These are phyloP conservation scores for Aspergillus mulundensis DNA, from an alignment of 495 filamentous ascomycete genomes.

Conservation along the genomic window DNA sequence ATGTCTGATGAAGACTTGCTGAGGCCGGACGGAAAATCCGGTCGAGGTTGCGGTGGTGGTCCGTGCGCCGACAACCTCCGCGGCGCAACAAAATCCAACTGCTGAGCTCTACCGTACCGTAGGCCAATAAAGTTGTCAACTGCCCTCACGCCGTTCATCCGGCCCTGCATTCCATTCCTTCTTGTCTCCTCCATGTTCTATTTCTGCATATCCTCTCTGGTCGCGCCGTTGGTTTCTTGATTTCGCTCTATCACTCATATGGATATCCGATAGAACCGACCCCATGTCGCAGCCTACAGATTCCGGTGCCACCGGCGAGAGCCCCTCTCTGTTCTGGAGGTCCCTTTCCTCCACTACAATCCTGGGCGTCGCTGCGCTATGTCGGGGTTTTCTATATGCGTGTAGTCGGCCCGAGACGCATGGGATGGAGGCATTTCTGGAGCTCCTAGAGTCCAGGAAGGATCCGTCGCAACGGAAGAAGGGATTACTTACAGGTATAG, in stretches of 20 bases:
- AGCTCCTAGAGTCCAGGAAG: slow-evolving; percentile 67
- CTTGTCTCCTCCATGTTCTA: neutral
- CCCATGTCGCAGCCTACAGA: slow-evolving; percentile 33
- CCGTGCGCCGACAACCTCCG: slow-evolving; percentile 22
- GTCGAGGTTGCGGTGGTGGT: slow-evolving; percentile 14
- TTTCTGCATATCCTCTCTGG: slow-evolving; percentile 1
- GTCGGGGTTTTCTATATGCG: slow-evolving; percentile 43
- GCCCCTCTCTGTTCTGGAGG: slow-evolving; percentile 43
- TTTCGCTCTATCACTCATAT: slow-evolving; percentile 12
- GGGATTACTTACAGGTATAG: slow-evolving; percentile 79
- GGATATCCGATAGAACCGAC: slow-evolving; percentile 23
- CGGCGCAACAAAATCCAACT: slow-evolving; percentile 16
- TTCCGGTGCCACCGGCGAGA: slow-evolving; percentile 38
- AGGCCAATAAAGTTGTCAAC: slow-evolving; percentile 16
- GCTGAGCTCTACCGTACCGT: too few species aligned
- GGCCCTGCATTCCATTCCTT: slow-evolving; percentile 10
- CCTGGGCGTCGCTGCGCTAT: slow-evolving; percentile 41
- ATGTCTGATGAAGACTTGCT: neutral
- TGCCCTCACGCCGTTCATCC: slow-evolving; percentile 15
- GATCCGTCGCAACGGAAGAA: slow-evolving; percentile 64
- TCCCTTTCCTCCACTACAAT: slow-evolving; percentile 39
- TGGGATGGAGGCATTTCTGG: slow-evolving; percentile 70
- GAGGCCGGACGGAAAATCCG: slow-evolving; percentile 19
- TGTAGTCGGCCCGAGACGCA: slow-evolving; percentile 53
- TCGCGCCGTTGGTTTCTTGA: neutral